Conservation (phyloP, 2,329 filamentous ascomycete species). For the Colletotrichum sublineola region DNA sequence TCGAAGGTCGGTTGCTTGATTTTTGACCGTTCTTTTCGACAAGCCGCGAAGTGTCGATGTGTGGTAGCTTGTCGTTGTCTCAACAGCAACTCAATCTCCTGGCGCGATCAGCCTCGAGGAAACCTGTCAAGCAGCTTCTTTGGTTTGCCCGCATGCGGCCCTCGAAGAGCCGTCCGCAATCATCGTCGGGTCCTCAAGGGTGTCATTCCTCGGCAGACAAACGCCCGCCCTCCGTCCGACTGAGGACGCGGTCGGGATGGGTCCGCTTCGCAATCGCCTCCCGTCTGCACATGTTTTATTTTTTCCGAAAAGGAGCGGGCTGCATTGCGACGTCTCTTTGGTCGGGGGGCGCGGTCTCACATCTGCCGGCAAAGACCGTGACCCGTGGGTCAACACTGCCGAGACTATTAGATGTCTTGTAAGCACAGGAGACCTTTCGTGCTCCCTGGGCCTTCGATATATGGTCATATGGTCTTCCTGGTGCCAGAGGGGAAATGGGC, state of each 20-base stretch:
- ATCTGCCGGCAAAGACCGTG: constrained; percentile 15
- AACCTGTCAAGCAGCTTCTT: too few relatives aligned
- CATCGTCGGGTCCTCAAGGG: not conserved
- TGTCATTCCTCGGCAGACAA: not conserved
- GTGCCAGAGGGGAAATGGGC: not conserved
- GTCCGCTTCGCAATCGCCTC: constrained; percentile 10
- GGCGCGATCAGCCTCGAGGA: too few relatives aligned
- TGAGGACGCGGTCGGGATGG: constrained; percentile 1
- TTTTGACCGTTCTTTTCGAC: too few relatives aligned
- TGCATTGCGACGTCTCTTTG: not conserved
- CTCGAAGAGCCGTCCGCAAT: not conserved
- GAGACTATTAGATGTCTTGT: not conserved
- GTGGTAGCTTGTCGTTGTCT: too few relatives aligned
- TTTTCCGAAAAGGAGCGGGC: not conserved
- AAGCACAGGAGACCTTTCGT: not conserved
- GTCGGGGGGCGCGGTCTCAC: not conserved
- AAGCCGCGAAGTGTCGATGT: too few relatives aligned
- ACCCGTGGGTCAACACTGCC: not conserved
- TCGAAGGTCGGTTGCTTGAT: too few relatives aligned
- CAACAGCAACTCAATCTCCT: too few relatives aligned
- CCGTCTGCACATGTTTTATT: constrained; percentile 9
- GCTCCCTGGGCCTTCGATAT: not conserved
- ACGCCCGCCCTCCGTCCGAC: constrained; percentile 10
- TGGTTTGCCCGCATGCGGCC: constrained; percentile 3
- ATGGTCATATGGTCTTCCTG: not conserved